Evolutionary conservation across 2,329 filamentous ascomycete species (phyloP).

Genomic region (Zopfia rhizophila): DNA sequence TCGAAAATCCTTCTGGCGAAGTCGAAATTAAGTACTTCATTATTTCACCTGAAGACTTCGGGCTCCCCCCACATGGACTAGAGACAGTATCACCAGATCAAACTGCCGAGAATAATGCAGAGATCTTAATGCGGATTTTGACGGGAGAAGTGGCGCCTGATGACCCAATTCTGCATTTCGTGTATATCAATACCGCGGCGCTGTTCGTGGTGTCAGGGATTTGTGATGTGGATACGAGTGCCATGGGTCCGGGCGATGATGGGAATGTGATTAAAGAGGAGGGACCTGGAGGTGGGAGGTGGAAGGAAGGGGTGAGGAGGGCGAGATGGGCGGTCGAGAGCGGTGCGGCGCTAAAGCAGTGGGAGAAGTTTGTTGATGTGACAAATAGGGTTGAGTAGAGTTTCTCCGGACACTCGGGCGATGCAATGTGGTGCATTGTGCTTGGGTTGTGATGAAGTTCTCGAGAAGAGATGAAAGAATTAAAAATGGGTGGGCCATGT

Average conservation of each 20-base stretch:
- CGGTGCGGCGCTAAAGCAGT: constrained; percentile 84
- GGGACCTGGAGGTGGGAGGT: constrained; percentile 85
- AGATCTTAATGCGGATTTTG: constrained; percentile 81
- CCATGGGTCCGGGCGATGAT: constrained; percentile 83
- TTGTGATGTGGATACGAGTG: constrained; percentile 82
- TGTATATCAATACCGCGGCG: constrained; percentile 92
- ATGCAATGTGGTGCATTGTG: too few species aligned
- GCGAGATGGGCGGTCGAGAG: constrained; percentile 90
- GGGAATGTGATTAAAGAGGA: constrained; percentile 82
- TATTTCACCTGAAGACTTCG: constrained; percentile 86
- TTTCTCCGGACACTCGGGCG: too few species aligned
- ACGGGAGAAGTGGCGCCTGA: constrained; percentile 76
- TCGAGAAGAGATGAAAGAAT: too few species aligned
- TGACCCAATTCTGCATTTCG: constrained; percentile 90
- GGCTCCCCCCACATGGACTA: constrained; percentile 78
- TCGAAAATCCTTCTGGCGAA: constrained; percentile 58
- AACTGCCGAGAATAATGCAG: constrained; percentile 86
- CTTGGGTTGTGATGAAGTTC: too few species aligned
- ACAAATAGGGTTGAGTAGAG: constrained; percentile 67
- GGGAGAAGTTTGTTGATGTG: constrained; percentile 83
- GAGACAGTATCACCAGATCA: constrained; percentile 84
- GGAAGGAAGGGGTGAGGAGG: constrained; percentile 92
- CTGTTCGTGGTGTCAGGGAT: constrained; percentile 86
- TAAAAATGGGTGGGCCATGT: too few species aligned
- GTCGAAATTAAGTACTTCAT: constrained; percentile 79